Conservation (phyloP, 2,329 filamentous ascomycete genomes). For the Penicillium sp. region DNA sequence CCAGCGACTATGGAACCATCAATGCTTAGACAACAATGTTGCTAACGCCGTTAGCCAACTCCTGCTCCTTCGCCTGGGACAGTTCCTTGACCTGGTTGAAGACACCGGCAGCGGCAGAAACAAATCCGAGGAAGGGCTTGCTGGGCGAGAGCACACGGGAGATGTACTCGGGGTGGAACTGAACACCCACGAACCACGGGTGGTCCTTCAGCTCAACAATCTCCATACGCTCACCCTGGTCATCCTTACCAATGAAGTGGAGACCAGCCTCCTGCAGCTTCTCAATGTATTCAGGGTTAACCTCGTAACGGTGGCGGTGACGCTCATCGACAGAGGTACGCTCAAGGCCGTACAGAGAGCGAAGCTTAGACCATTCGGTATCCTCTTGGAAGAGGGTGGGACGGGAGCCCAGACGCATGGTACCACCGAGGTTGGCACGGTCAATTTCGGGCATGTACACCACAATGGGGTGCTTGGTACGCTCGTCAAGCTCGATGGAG, state of each 20-base stretch:
- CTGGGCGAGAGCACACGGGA: conserved; percentile 72
- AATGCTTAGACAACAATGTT: conserved; percentile 19
- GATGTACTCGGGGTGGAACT: conserved; percentile 87
- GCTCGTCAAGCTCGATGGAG: conserved; percentile 57
- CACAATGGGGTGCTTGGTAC: conserved; percentile 69
- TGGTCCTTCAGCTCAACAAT: conserved; percentile 80
- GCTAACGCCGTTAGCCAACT: conserved; percentile 15
- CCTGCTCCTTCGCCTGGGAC: conserved; percentile 14
- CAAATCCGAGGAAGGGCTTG: conserved; percentile 78
- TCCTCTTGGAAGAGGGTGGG: conserved; percentile 73
- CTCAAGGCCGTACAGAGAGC: conserved; percentile 67
- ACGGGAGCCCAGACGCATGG: conserved; percentile 79
- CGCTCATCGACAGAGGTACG: conserved; percentile 64
- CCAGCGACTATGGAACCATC: not conserved
- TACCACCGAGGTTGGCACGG: conserved; percentile 73
- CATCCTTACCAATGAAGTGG: conserved; percentile 77
- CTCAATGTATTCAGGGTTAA: conserved; percentile 77
- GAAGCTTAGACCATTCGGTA: conserved; percentile 76
- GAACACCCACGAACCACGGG: conserved; percentile 80
- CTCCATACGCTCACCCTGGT: conserved; percentile 77
- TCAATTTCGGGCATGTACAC: conserved; percentile 91
- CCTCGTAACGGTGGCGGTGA: conserved; percentile 86
- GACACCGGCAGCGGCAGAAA: conserved; percentile 73
- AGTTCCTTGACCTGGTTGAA: conserved; percentile 10
- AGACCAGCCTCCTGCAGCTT: conserved; percentile 69